Conservation (phyloP, 208 protist genomes). For the Sergeia podlipaevii region DNA sequence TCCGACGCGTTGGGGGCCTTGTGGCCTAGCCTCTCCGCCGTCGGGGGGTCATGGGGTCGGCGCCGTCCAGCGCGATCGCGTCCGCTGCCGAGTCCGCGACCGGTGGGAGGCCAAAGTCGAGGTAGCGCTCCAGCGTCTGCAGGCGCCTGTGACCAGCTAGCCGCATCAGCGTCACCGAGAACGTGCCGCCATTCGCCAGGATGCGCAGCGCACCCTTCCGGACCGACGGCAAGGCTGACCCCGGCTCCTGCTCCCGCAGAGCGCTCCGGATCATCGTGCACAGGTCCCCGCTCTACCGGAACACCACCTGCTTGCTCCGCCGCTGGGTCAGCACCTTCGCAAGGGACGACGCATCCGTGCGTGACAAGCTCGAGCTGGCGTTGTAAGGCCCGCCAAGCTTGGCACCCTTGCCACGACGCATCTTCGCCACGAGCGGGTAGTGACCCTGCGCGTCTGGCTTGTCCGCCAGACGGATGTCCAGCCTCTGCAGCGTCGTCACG, state of each 20-base stretch:
- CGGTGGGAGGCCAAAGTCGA: slow-evolving; percentile 12
- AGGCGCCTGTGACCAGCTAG: slow-evolving; percentile 11
- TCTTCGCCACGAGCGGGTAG: background rate
- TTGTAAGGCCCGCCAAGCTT: background rate
- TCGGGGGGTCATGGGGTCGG: background rate
- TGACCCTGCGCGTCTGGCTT: background rate
- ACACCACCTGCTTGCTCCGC: background rate
- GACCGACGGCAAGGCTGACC: background rate
- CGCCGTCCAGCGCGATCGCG: background rate
- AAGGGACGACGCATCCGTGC: background rate
- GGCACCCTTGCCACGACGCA: slow-evolving; percentile 2
- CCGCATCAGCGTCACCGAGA: background rate
- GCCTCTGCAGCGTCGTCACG: background rate
- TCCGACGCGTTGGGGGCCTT: background rate
- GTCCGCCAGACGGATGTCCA: background rate
- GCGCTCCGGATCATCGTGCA: background rate
- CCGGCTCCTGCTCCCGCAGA: background rate
- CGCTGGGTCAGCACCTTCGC: background rate
- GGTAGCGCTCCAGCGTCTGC: slow-evolving; percentile 10
- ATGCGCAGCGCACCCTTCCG: slow-evolving; percentile 2
- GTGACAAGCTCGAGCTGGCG: background rate
- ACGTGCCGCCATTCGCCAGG: slow-evolving; percentile 3
- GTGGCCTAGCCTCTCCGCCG: background rate
- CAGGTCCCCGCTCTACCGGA: background rate
- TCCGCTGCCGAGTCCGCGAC: slow-evolving; percentile 1